Conservation (phyloP, 805 yeast species). For the Kazachstania bromeliacearum region DNA sequence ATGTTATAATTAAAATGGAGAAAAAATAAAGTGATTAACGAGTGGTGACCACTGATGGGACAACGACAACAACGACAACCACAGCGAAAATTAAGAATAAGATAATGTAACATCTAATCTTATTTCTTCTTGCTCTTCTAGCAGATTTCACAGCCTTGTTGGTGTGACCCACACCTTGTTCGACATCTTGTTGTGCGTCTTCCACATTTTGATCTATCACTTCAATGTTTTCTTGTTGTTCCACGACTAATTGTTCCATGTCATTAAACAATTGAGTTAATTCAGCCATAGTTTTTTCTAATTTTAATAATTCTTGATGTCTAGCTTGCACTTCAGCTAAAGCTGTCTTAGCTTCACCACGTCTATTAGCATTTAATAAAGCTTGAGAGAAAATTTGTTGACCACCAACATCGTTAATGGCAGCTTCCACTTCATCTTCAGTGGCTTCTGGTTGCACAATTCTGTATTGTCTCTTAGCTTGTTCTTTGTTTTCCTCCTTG, state of each 20-base stretch:
- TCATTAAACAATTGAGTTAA: slow-evolving; percentile 89
- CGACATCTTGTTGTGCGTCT: slow-evolving; percentile 81
- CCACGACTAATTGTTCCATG: slow-evolving; percentile 92
- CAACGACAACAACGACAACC: slow-evolving; percentile 62
- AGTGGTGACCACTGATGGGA: slow-evolving; percentile 30
- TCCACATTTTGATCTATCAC: slow-evolving; percentile 73
- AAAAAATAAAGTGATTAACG: slow-evolving; percentile 8
- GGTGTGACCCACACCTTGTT: slow-evolving; percentile 90
- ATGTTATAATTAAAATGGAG: background rate
- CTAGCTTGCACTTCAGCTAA: slow-evolving; percentile 92
- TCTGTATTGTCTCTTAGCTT: slow-evolving; percentile 86
- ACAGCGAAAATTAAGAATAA: slow-evolving; percentile 48
- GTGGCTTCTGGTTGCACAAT: slow-evolving; percentile 83
- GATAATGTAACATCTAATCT: slow-evolving; percentile 73
- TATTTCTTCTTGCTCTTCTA: slow-evolving; percentile 82
- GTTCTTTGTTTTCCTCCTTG: slow-evolving; percentile 72
- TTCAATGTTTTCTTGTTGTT: slow-evolving; percentile 83
- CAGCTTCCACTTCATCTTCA: slow-evolving; percentile 73
- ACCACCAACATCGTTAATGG: slow-evolving; percentile 73
- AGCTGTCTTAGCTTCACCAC: slow-evolving; percentile 93
- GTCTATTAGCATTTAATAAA: slow-evolving; percentile 70
- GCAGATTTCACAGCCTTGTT: slow-evolving; percentile 84
- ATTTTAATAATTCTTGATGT: slow-evolving; percentile 88
- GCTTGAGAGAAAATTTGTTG: slow-evolving; percentile 95
- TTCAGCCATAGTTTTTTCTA: slow-evolving; percentile 93